Conservation (phyloP, 768 basidiomycete species). For the Mrakia hoshinonis region DNA sequence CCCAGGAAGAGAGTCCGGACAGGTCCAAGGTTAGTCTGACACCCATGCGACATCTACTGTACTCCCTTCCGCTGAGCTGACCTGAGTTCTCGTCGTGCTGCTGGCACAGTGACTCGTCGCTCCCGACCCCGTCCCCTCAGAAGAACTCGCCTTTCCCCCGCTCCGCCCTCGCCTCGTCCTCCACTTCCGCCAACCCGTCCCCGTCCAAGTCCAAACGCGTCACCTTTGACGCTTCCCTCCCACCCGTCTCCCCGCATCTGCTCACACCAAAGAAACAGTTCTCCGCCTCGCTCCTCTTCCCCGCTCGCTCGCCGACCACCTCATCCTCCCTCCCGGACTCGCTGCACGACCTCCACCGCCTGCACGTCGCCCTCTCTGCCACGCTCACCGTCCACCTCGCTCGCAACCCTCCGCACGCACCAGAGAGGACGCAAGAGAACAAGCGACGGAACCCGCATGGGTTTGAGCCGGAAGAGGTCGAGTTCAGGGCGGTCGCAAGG, state of each 20-base stretch:
- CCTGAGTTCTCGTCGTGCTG: not conserved
- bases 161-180: not conserved
- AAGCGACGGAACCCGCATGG: conserved; percentile 6
- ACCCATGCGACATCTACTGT: not conserved
- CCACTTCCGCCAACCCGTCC: not conserved
- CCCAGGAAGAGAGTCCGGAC: too few species aligned
- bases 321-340: too few species aligned
- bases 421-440: not conserved
- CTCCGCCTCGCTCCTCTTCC: not conserved
- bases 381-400: conserved; percentile 22
- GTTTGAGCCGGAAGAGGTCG: conserved; percentile 7
- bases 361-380: conserved; percentile 14
- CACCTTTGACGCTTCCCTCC: conserved; percentile 2
- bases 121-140: conserved; percentile 3
- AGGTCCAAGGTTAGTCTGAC: too few species aligned
- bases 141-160: conserved; percentile 12
- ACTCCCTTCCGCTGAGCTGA: not conserved
- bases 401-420: conserved; percentile 17
- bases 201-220: not conserved
- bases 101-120: not conserved
- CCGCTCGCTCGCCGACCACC: conserved; percentile 15
- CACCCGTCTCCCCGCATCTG: not conserved
- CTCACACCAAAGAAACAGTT: not conserved
- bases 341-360: conserved; percentile 6
- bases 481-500: conserved; percentile 24